Evolutionary conservation across 2,329 filamentous ascomycete genomes (phyloP).

Genomic region (Teratosphaeria gauchensis): DNA sequence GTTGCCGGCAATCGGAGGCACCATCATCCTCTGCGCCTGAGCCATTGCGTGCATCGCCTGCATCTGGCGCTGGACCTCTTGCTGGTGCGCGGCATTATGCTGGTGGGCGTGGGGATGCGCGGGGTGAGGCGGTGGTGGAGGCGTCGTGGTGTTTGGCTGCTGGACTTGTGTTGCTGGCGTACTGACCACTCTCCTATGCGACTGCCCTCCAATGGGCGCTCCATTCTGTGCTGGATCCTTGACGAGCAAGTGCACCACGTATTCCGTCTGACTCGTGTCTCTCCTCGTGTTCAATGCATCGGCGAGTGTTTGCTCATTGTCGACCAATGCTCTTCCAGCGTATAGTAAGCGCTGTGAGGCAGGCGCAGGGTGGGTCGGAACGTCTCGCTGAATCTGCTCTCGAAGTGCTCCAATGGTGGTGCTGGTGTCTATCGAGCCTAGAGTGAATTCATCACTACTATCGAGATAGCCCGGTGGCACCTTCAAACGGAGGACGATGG

Average conservation of each 20-base stretch:
- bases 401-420: slow-evolving; percentile 46
- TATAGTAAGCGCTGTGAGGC: slow-evolving; percentile 49
- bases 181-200: background rate
- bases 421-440: slow-evolving; percentile 16
- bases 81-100: background rate
- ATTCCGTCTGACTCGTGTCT: slow-evolving; percentile 32
- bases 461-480: slow-evolving; percentile 23
- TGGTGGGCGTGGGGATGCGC: background rate
- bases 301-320: slow-evolving; percentile 39
- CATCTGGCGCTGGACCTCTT: background rate
- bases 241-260: slow-evolving; percentile 26
- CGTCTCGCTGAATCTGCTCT: slow-evolving; percentile 38
- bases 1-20: background rate
- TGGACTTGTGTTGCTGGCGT: background rate
- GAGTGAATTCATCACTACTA: slow-evolving; percentile 17
- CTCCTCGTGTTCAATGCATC: slow-evolving; percentile 42
- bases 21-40: background rate
- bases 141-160: background rate
- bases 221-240: background rate
- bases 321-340: slow-evolving; percentile 43
- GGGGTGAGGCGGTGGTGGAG: background rate
- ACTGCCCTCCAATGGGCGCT: background rate
- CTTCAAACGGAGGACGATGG: slow-evolving; percentile 22
- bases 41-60: background rate
- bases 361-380: slow-evolving; percentile 38